These are phyloP conservation scores for Scortechinia acanthostroma DNA, from an alignment of 2,329 filamentous ascomycete species.

Conservation along the genomic window DNA sequence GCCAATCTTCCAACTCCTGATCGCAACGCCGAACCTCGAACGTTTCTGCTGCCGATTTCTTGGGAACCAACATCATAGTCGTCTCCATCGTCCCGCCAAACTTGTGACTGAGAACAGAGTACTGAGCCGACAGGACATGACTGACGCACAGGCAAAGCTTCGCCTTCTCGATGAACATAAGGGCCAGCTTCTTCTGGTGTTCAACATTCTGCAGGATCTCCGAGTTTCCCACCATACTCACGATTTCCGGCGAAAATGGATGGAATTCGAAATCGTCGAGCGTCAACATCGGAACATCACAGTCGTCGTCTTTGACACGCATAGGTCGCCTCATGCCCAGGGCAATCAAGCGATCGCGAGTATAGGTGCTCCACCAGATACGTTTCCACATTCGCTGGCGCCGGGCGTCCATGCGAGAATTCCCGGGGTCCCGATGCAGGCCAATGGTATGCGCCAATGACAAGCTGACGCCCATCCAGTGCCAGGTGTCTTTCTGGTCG, in stretches of 20 bases:
- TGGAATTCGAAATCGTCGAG: conserved; percentile 78
- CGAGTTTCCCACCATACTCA: conserved; percentile 64
- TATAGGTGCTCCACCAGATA: conserved; percentile 97
- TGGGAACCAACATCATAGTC: conserved; percentile 85
- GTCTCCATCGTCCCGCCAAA: conserved; percentile 69
- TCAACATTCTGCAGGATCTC: conserved; percentile 61
- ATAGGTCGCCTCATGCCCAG: conserved; percentile 89
- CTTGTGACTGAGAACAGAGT: conserved; percentile 81
- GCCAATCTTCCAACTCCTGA: conserved; percentile 72
- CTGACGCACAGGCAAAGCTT: conserved; percentile 85
- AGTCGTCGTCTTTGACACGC: conserved; percentile 86
- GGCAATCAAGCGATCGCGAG: conserved; percentile 86
- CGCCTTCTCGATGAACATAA: conserved; percentile 86
- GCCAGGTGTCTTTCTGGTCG: conserved; percentile 96
- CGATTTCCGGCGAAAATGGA: conserved; percentile 58
- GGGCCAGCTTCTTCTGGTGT: conserved; percentile 72
- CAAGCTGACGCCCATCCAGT: conserved; percentile 96
- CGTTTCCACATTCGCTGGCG: conserved; percentile 85
- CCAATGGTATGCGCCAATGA: conserved; percentile 90
- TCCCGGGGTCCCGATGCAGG: conserved; percentile 75
- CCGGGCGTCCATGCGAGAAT: conserved; percentile 65
- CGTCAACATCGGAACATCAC: conserved; percentile 83
- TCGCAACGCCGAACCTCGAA: conserved; percentile 76
- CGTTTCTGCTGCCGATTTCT: conserved; percentile 76
- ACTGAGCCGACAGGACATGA: conserved; percentile 82